Base-by-base conservation (phyloP, 306 rosid genomes). In the Calophaca sinica region DNA sequence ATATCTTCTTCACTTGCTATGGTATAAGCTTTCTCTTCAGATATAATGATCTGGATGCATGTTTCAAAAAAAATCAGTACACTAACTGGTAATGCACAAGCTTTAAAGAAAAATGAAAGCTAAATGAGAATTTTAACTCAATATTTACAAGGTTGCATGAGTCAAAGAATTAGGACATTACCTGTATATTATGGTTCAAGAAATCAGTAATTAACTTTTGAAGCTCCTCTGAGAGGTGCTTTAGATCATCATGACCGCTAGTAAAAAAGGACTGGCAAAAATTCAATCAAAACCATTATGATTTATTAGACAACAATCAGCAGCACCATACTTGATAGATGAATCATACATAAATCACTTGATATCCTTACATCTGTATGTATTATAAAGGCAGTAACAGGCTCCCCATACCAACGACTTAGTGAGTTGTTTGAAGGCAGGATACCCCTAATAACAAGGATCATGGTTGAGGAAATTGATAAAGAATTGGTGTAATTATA, bases 401-500 rank as follows among this genome's bases (percentile, higher is more conserved):
- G 71, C 86, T 91, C 97, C 67, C 94, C 94, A 84, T 87, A 83
- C 97, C 94, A 91, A 28, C 91, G 88, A 51, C 84, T 84, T 52
- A 89, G 85, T 28, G 91, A 89, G 79, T 84, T 80, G 29, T 86
- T 75, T 26, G 73, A 32, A 68, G 73, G 59, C 7, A n/a, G 20
- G 13, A 14, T 6, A 10, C 55, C 36, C 52, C 20, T 66, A 28
- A 45, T 11, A 45, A 45, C 11, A 3, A 9, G 31, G n/a, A 20
- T 20, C 26, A 9, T n/a, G 63, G 57, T 59, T 39, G 33, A 75
- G 72, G 33, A 75, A 3, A 62, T 8, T 6, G 31, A 65, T 45
- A 28, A n/a, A 45, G 5, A 53, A 38, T 8, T 35, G 32, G 48
- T 6, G 32, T 32, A 13, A 61, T 35, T 6, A 11, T 10, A 38